A percentile compares a stretch with the other conserved stretches of the same genome.
These are phyloP conservation scores for Colletotrichum sp. DNA, from an alignment of 2,329 filamentous ascomycete species.

Conservation along the genomic window DNA sequence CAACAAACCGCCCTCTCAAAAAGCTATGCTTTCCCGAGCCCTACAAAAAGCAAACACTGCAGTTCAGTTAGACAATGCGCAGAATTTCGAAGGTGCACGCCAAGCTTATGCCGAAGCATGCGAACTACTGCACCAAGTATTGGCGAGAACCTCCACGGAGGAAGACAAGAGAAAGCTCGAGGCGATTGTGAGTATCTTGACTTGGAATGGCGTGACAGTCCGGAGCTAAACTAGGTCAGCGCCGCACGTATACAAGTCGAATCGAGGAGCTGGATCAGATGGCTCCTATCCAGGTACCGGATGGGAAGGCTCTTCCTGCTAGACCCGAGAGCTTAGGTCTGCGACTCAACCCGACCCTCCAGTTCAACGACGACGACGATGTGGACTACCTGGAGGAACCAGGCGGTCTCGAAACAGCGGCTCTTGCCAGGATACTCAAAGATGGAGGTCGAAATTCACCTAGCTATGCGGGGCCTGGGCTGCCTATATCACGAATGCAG, in stretches of 20 bases:
- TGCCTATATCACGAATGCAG: slow-evolving; percentile 22
- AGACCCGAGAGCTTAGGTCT: slow-evolving; percentile 63
- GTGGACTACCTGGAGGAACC: slow-evolving; percentile 48
- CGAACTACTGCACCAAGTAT: slow-evolving; percentile 83
- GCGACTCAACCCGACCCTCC: slow-evolving; percentile 42
- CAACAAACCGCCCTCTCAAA: slow-evolving; percentile 71
- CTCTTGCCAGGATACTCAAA: slow-evolving; percentile 48
- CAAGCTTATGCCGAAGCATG: slow-evolving; percentile 93
- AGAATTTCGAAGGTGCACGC: slow-evolving; percentile 91
- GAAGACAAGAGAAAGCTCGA: slow-evolving; percentile 92
- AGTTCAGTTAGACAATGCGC: slow-evolving; percentile 93
- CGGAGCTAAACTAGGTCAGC: slow-evolving; percentile 52
- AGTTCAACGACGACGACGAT: slow-evolving; percentile 42
- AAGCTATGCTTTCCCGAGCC: slow-evolving; percentile 95
- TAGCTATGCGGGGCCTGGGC: neutral
- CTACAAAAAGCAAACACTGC: slow-evolving; percentile 95
- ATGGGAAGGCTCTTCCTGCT: slow-evolving; percentile 79
- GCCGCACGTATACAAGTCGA: slow-evolving; percentile 86
- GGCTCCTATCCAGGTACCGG: slow-evolving; percentile 53
- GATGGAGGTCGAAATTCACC: neutral
- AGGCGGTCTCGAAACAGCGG: slow-evolving; percentile 56
- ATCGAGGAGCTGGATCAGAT: slow-evolving; percentile 86
- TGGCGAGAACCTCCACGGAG: slow-evolving; percentile 80
- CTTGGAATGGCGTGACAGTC: neutral
- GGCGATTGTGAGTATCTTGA: slow-evolving; percentile 75